A percentile compares a stretch with the other conserved stretches of the same genome.
These are phyloP conservation scores for Mycothermus thermophilus DNA, from an alignment of 495 filamentous ascomycete genomes.

Conservation along the genomic window DNA sequence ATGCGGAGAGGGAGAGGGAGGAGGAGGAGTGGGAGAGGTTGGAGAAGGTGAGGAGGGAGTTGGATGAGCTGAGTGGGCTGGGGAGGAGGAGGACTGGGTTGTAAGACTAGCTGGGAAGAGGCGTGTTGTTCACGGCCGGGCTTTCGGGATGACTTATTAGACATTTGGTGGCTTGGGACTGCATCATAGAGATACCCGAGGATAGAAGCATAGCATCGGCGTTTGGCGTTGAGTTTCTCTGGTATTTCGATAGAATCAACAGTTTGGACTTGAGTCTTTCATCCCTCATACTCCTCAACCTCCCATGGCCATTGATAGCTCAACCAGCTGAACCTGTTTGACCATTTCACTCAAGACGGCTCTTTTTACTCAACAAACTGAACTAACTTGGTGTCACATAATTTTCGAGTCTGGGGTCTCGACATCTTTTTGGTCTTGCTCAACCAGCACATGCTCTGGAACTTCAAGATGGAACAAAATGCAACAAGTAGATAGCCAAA, in stretches of 20 bases:
- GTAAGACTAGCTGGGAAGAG: not conserved
- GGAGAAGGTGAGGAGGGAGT: constrained; percentile 4
- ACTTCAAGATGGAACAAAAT: not conserved
- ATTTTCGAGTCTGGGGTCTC: too few species aligned
- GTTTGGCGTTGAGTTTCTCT: not conserved
- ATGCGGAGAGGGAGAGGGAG: constrained; percentile 1
- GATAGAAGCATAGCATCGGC: not conserved
- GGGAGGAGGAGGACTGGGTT: not conserved
- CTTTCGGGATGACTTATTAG: not conserved
- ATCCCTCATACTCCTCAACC: too few species aligned
- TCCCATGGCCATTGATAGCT: too few species aligned
- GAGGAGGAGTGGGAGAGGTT: not conserved
- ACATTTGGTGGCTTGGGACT: not conserved
- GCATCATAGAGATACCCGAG: too few species aligned
- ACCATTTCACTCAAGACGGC: too few species aligned
- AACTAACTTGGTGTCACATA: too few species aligned
- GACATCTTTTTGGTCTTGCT: not conserved
- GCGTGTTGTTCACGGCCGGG: not conserved
- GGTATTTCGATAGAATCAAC: too few species aligned
- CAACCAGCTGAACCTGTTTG: too few species aligned
- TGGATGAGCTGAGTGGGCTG: not conserved
- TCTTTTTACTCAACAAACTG: too few species aligned
- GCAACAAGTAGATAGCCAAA: not conserved
- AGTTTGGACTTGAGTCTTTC: too few species aligned
- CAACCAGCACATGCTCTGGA: not conserved